A percentile compares a stretch with the other conserved stretches of the same genome.
Evolutionary conservation across 1,139 yeast genomes (phyloP).

Genomic region (Zygosaccharomyces sapae): DNA sequence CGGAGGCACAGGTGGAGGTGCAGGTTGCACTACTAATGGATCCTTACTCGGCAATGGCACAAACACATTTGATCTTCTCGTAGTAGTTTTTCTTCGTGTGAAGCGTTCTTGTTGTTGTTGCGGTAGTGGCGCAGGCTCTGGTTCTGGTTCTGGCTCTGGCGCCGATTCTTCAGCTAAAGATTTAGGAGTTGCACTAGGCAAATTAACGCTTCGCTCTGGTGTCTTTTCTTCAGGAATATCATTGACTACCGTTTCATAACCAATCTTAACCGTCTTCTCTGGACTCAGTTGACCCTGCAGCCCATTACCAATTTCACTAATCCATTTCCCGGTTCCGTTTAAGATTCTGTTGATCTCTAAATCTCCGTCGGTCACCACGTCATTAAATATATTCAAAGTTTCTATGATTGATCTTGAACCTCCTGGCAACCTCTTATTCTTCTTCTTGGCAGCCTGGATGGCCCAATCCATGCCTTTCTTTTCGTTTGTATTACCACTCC

Average conservation of each 20-base stretch:
- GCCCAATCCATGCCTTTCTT: constrained; percentile 31
- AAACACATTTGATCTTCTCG: constrained; percentile 34
- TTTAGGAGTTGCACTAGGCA: constrained; percentile 17
- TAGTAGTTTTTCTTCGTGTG: constrained; percentile 18
- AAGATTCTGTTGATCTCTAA: constrained; percentile 21
- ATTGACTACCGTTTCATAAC: constrained; percentile 4
- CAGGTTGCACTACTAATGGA: constrained; percentile 28
- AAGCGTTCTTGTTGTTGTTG: constrained; percentile 5
- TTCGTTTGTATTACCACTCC: no score
- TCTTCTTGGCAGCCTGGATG: constrained; percentile 29
- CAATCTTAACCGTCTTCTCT: constrained; percentile 16
- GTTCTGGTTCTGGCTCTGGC: not conserved
- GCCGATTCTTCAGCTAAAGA: constrained; percentile 20
- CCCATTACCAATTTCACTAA: constrained; percentile 12
- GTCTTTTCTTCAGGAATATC: constrained; percentile 6
- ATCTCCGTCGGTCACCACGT: constrained; percentile 23
- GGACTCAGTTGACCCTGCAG: constrained; percentile 15
- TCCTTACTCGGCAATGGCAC: constrained; percentile 36
- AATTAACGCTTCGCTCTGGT: constrained; percentile 7
- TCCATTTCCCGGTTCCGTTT: constrained; percentile 22
- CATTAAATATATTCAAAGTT: constrained; percentile 30
- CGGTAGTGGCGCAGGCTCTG: not conserved
- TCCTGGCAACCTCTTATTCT: constrained; percentile 28
- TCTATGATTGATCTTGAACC: constrained; percentile 34
- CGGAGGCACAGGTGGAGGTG: constrained; percentile 8